Evolutionary conservation across 2,329 filamentous ascomycete species (phyloP), one percentile per base, ranked within the genome.

Genomic region (Aureobasidium musti): DNA sequence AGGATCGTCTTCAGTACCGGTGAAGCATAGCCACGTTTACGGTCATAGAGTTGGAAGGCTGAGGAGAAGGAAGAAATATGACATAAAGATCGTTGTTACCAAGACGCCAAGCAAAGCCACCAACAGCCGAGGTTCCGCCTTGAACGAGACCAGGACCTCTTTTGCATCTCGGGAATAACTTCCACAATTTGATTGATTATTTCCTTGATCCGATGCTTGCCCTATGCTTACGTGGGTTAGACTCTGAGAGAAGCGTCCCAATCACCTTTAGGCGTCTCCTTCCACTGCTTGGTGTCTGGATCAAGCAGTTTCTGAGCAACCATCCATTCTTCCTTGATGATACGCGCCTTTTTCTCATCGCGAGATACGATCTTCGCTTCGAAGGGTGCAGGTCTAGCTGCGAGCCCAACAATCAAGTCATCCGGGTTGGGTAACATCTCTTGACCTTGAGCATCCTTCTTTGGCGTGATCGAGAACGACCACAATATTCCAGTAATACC

Each of bases 401-500:
- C 28, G 33, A 61, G 26, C 8, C 19, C 54, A 13, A 37, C 41
- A n/a, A 35, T 37, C 43, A 61, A 21, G n/a, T 73, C 75, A 35
- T 80, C 77, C 5, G 71, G 72, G 59, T 81, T 76, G 0, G 79
- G 79, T 0, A 78, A 41, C 21, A 81, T 76, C 2, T 69, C 69
- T 52, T 70, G 71, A 1, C 79, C 78, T 2, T 71, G 30, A 1
- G 26, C 69, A 67, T 78, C 76, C 14, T 70, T 69, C 1, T 72
- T 65, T 0, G 68, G 37, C 5, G 23, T 47, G 33, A 69, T 65
- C 8, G 73, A 68, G 56, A 70, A 84, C 0, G 78, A 79, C 81
- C 82, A 84, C 35, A 84, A 71, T 26, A 85, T 76, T 3, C 81
- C 77, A 4, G 82, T 77, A 37, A 84, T 79, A 14, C 73, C 78